Percentiles rank a stretch among this genome's conserved stretches.
These are phyloP conservation scores for Zizania palustris DNA, from an alignment of 202 grass and related monocot species.

Conservation along the genomic window DNA sequence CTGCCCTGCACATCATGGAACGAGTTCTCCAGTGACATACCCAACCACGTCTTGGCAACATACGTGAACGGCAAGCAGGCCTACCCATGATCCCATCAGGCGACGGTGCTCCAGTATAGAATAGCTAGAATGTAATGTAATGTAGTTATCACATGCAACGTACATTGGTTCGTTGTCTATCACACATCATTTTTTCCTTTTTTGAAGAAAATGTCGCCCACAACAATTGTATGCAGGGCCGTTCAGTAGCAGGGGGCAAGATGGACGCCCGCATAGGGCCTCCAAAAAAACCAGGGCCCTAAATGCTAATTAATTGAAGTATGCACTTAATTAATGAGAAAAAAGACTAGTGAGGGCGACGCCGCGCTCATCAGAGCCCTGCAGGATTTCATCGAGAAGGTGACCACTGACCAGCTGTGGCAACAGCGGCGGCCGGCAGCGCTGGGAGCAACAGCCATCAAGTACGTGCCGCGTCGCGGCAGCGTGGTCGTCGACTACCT, in stretches of 20 bases:
- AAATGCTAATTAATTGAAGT: too few relatives aligned
- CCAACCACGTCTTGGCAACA: constrained; percentile 58
- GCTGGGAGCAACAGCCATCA: not conserved
- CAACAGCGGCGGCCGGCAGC: not conserved
- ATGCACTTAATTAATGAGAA: too few relatives aligned
- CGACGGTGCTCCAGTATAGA: not conserved
- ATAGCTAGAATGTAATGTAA: not conserved
- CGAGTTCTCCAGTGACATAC: constrained; percentile 48
- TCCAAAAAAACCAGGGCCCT: too few relatives aligned
- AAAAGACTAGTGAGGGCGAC: constrained; percentile 38
- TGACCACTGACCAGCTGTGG: constrained; percentile 41
- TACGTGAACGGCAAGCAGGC: constrained; percentile 75
- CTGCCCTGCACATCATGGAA: constrained; percentile 72
- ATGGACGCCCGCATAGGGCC: too few relatives aligned
- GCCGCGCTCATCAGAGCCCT: constrained; percentile 55
- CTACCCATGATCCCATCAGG: constrained; percentile 51
- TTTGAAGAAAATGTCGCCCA: too few relatives aligned
- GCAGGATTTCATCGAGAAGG: constrained; percentile 76
- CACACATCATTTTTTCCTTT: too few relatives aligned
- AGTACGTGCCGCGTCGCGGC: not conserved
- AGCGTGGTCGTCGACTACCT: too few relatives aligned
- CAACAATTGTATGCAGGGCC: too few relatives aligned
- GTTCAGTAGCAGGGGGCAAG: too few relatives aligned
- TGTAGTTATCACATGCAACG: not conserved
- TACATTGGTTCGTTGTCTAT: not conserved